phyloP scores from a whole-genome alignment of 1,139 yeast genomes.

The Kurtzmaniella quercitrusa region DNA sequence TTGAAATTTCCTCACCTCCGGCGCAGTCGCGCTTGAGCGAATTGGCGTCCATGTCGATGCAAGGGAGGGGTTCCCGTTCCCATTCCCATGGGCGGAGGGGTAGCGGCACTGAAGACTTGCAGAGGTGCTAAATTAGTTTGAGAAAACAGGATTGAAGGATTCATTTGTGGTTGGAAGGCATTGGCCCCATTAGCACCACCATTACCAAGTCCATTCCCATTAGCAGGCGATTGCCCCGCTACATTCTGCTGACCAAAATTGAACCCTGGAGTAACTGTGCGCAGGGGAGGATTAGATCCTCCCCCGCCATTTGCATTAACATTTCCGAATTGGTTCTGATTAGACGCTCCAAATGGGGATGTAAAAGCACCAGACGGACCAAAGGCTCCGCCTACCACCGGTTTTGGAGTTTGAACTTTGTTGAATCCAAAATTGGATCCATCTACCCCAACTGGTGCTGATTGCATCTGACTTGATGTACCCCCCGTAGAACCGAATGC shows the following conservation, averaged over 20 bases:
- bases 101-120: slow-evolving; percentile 4
- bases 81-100: slow-evolving; percentile 7
- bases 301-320: not conserved
- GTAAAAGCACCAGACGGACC: not conserved
- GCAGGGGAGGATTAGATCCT: slow-evolving; percentile 5
- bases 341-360: slow-evolving; percentile 4
- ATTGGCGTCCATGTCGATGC: slow-evolving; percentile 19
- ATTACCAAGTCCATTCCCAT: not conserved
- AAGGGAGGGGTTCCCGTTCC: slow-evolving; percentile 10
- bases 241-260: slow-evolving; percentile 5
- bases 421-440: not conserved
- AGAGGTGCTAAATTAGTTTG: slow-evolving; percentile 4
- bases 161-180: slow-evolving; percentile 4
- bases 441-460: not conserved
- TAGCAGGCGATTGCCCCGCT: not conserved
- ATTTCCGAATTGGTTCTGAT: not conserved
- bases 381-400: not conserved
- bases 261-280: slow-evolving; percentile 8
- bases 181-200: not conserved
- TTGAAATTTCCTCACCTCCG: slow-evolving; percentile 13
- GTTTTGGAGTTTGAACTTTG: slow-evolving; percentile 1
- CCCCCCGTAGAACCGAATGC: slow-evolving; percentile 1
- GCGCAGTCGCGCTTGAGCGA: slow-evolving; percentile 28
- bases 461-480: not conserved
- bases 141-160: slow-evolving; percentile 7